phyloP scores from a whole-genome alignment of 805 yeast species.

The Candida vartiovaarae region DNA sequence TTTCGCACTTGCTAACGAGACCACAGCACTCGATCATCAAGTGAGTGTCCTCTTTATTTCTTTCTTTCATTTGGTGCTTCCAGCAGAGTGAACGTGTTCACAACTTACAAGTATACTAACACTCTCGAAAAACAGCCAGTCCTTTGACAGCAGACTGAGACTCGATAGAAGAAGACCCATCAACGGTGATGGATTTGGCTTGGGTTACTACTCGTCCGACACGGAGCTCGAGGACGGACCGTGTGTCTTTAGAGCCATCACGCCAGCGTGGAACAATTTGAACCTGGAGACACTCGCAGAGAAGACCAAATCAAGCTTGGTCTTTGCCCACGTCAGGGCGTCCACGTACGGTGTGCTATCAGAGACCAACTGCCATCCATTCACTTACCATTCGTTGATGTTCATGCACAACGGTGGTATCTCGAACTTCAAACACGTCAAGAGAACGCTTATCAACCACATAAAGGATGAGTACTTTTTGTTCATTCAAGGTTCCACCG shows the following conservation, averaged over 20 bases:
- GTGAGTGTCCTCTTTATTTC: conserved; percentile 3
- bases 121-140: conserved; percentile 38
- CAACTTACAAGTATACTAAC: not conserved
- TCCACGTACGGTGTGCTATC: conserved; percentile 91
- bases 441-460: conserved; percentile 63
- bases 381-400: conserved; percentile 77
- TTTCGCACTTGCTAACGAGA: conserved; percentile 80
- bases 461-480: conserved; percentile 76
- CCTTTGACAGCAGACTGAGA: conserved; percentile 83
- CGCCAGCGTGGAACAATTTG: conserved; percentile 97
- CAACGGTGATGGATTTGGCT: conserved; percentile 98
- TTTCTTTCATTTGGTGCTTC: not conserved
- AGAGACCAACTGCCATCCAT: conserved; percentile 97
- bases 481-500: conserved; percentile 87
- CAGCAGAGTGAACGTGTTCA: conserved; percentile 9
- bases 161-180: conserved; percentile 86
- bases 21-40: conserved; percentile 98
- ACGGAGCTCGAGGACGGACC: conserved; percentile 63
- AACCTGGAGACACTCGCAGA: conserved; percentile 80
- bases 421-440: conserved; percentile 63
- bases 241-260: conserved; percentile 89
- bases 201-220: conserved; percentile 79
- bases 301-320: conserved; percentile 76
- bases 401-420: conserved; percentile 98
- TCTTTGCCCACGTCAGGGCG: conserved; percentile 95